Evolutionary conservation across 2,329 filamentous ascomycete species (phyloP).

Genomic region (Pyrenophora teres): DNA sequence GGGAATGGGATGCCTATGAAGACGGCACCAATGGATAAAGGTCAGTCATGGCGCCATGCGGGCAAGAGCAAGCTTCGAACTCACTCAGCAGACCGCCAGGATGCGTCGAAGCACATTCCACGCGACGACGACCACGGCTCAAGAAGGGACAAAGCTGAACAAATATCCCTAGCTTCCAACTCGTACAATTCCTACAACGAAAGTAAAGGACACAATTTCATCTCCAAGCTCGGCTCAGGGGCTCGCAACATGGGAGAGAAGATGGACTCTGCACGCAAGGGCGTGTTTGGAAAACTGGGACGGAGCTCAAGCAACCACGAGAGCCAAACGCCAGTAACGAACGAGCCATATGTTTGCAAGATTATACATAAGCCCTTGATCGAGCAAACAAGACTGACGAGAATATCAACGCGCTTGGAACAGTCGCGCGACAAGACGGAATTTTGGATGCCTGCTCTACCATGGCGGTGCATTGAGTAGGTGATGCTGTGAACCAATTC

Average conservation of each 20-base stretch:
- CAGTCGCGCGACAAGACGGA: constrained; percentile 93
- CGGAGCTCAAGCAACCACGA: constrained; percentile 73
- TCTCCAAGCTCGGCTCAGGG: constrained; percentile 74
- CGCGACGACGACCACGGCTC: constrained; percentile 36
- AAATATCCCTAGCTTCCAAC: constrained; percentile 48
- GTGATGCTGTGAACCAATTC: constrained; percentile 30
- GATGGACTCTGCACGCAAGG: constrained; percentile 74
- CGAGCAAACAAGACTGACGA: constrained; percentile 85
- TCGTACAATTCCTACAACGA: constrained; percentile 63
- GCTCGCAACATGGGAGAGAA: constrained; percentile 75
- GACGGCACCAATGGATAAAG: constrained; percentile 68
- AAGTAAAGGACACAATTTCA: constrained; percentile 65
- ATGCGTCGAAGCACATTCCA: constrained; percentile 37
- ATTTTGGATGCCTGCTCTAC: constrained; percentile 97
- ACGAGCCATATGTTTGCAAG: constrained; percentile 81
- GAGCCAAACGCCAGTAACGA: constrained; percentile 65
- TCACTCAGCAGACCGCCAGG: constrained; percentile 71
- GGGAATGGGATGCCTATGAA: constrained; percentile 57
- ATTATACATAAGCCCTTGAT: constrained; percentile 85
- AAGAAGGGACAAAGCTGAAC: constrained; percentile 39
- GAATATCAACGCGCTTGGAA: constrained; percentile 87
- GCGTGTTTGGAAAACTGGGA: constrained; percentile 77
- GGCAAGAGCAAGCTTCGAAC: constrained; percentile 64
- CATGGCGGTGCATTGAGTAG: constrained; percentile 90
- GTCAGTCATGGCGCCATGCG: constrained; percentile 71